Evolutionary conservation across 1,139 yeast genomes (phyloP).

Genomic region (Komagataea norvegica): DNA sequence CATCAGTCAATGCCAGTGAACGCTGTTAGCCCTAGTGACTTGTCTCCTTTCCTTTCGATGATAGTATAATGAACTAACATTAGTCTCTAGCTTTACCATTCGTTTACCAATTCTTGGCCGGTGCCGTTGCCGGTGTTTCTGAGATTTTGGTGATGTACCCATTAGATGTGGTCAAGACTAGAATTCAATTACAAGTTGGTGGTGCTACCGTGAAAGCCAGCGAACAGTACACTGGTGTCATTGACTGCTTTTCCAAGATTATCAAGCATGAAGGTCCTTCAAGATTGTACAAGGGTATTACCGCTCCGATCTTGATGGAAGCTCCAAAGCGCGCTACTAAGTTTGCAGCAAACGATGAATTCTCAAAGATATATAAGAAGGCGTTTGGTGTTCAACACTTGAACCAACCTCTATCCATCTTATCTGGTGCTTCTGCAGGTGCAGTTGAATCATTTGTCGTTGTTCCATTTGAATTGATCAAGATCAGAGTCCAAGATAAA

Average conservation of each 20-base stretch:
- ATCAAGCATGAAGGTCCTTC: constrained; percentile 80
- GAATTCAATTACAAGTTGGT: constrained; percentile 85
- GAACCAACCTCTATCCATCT: constrained; percentile 78
- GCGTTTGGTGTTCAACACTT: constrained; percentile 64
- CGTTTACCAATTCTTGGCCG: constrained; percentile 84
- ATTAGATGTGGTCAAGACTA: constrained; percentile 93
- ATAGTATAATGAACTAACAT: too few species aligned
- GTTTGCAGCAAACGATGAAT: constrained; percentile 96
- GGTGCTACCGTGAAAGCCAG: constrained; percentile 31
- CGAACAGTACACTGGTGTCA: constrained; percentile 69
- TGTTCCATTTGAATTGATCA: constrained; percentile 87
- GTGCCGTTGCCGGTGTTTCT: constrained; percentile 97
- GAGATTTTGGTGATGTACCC: constrained; percentile 98
- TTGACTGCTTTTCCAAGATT: constrained; percentile 79
- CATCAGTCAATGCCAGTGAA: too few species aligned
- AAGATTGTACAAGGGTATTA: constrained; percentile 85
- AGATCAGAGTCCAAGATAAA: constrained; percentile 86
- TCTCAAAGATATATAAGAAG: constrained; percentile 80
- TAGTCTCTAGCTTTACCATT: constrained; percentile 62
- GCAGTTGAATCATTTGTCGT: constrained; percentile 95
- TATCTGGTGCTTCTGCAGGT: constrained; percentile 98
- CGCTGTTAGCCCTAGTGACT: too few species aligned
- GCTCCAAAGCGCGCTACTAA: constrained; percentile 99
- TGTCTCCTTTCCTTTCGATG: too few species aligned
- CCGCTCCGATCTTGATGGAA: constrained; percentile 97